phyloP scores from a whole-genome alignment of 2,329 filamentous ascomycete genomes.

The Xylaria hypoxylon region DNA sequence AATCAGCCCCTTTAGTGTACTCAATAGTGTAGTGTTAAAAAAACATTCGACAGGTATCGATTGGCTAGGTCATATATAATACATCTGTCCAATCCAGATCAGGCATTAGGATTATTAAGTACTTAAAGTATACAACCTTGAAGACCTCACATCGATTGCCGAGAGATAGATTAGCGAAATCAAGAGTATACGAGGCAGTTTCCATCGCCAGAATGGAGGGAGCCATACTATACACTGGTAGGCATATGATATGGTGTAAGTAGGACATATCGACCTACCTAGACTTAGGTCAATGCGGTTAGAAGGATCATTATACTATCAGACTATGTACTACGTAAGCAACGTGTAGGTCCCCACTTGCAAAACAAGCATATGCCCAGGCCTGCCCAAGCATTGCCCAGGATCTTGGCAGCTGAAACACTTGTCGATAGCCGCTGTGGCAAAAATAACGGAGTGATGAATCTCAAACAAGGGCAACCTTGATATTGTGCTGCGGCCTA shows the following conservation, averaged over 20 bases:
- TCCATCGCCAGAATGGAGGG: too few species aligned
- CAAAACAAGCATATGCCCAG: conserved; percentile 21
- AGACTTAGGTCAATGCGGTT: too few species aligned
- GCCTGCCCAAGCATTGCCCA: conserved; percentile 6
- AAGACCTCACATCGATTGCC: neutral
- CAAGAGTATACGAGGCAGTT: neutral
- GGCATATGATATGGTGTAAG: too few species aligned
- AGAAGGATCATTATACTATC: too few species aligned
- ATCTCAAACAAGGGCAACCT: conserved; percentile 8
- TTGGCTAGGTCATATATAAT: too few species aligned
- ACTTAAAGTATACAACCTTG: neutral
- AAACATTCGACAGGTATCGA: too few species aligned
- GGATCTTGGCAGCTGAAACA: conserved; percentile 33
- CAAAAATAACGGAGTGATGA: neutral
- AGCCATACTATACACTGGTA: too few species aligned
- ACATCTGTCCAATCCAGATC: neutral
- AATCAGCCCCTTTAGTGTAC: neutral
- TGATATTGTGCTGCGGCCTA: too few species aligned
- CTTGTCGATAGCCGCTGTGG: conserved; percentile 6
- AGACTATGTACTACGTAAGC: too few species aligned
- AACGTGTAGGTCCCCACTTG: neutral
- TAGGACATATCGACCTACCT: too few species aligned
- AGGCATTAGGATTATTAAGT: neutral
- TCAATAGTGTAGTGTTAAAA: too few species aligned
- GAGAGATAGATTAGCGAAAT: neutral